Evolutionary conservation across 2,329 filamentous ascomycete species (phyloP), one percentile per base, ranked within the genome.

Genomic region (Fonsecaea nubica): DNA sequence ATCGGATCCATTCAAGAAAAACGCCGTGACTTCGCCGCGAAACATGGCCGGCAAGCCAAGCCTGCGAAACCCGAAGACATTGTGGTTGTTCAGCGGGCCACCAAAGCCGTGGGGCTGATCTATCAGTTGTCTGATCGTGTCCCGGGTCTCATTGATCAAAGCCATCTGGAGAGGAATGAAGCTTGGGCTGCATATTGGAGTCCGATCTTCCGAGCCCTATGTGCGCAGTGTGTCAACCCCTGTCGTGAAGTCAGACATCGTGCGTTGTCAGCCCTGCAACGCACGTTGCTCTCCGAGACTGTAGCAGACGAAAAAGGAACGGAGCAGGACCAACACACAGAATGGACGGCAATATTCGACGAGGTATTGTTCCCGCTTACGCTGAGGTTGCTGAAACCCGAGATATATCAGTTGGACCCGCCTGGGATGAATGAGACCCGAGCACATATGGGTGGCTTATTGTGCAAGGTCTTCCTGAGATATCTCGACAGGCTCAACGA

Each of bases 121-220:
- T 92, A 93, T 74, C 87, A 89, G 69, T 86, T 98, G 79, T 96
- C 92, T 1, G 84, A 84, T 61, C 89, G 92, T 48, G 93, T 96
- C 30, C 92, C 94, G 1, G 85, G 89, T 61, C 86, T 98, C 40
- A 97, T 99, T 82, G 87, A 92, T 75, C 92, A 97, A 76, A 97
- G 93, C 25, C 94, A 97, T 74, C 87, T 98, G 1, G 95, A 97
- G 76, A 90, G 87, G 66, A 92, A 85, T 66, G 91, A 97, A 84
- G 95, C 95, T 13, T 99, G 95, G 95, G 93, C 92, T 58, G 92
- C 95, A 8, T 99, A 99, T 77, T 99, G 95, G 95, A 89, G 93
- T 13, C 95, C 94, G 1, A 93, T 99, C 32, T 95, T 99, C 79
- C 88, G 92, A 72, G 91, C 92, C 5, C 82, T 99, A 18, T 95